Percentiles rank a stretch among this genome's conserved stretches.
Evolutionary conservation across 257 asterid species (phyloP).

Genomic region (Ophiorrhiza pumila): DNA sequence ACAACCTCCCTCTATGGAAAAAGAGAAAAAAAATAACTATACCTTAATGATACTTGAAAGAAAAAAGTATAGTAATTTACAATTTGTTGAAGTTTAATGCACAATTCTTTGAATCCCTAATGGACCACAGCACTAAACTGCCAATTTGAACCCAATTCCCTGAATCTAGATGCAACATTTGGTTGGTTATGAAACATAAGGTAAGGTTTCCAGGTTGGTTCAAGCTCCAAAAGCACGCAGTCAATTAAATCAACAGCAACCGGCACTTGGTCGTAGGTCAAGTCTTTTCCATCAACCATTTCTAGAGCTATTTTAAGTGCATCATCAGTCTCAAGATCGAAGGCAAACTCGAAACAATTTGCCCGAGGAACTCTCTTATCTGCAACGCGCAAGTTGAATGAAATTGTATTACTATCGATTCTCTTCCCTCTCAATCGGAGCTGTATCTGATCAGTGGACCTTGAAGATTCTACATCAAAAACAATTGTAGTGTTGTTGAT

Average conservation of each 20-base stretch:
- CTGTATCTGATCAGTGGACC: not conserved
- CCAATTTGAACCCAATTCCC: conserved; percentile 1
- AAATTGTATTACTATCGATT: not conserved
- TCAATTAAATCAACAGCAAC: conserved; percentile 14
- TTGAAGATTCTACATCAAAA: conserved; percentile 1
- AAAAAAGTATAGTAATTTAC: not conserved
- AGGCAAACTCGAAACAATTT: conserved; percentile 11
- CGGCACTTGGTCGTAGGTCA: conserved; percentile 7
- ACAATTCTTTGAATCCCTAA: not conserved
- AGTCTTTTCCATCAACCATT: conserved; percentile 12
- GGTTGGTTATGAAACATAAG: not conserved
- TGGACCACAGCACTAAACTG: conserved; percentile 12
- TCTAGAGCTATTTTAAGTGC: conserved; percentile 14
- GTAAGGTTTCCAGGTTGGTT: conserved; percentile 17
- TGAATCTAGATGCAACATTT: conserved; percentile 5
- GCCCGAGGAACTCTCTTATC: not conserved
- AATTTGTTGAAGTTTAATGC: not conserved
- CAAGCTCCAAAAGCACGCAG: conserved; percentile 10
- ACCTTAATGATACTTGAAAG: too few relatives aligned
- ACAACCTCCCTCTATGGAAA: too few relatives aligned
- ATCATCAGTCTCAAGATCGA: conserved; percentile 17
- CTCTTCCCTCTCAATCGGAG: conserved; percentile 16
- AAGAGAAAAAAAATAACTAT: too few relatives aligned
- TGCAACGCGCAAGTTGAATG: conserved; percentile 7
- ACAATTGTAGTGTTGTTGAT: not conserved